A percentile compares a stretch with the other conserved stretches of the same genome.
These are phyloP conservation scores for Cutaneotrichosporon cutaneum DNA, from an alignment of 1,284 basidiomycete genomes.

Conservation along the genomic window DNA sequence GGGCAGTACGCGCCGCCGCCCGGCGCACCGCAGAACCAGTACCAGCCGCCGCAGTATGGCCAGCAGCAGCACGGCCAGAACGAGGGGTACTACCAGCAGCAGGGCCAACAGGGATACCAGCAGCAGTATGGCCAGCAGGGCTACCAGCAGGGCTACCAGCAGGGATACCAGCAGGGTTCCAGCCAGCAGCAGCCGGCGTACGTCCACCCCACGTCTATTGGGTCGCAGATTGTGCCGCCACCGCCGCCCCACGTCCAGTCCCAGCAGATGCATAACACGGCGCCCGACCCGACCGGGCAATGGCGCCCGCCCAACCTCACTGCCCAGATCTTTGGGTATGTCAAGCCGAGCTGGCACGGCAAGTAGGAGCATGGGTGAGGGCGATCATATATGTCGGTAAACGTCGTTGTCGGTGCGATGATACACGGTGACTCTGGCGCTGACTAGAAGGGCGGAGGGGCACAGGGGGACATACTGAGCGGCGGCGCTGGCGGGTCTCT, in stretches of 20 bases:
- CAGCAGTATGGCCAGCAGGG: background rate
- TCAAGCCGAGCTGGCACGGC: background rate
- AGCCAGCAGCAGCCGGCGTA: background rate
- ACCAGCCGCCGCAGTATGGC: conserved; percentile 1
- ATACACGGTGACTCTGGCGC: background rate
- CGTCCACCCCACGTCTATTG: conserved; percentile 5
- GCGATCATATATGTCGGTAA: background rate
- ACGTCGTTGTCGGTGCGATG: background rate
- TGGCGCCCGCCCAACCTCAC: conserved; percentile 8
- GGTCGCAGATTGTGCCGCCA: conserved; percentile 6
- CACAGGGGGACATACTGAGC: no score
- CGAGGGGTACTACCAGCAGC: background rate
- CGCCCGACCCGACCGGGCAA: conserved; percentile 1
- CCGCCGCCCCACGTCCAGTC: conserved; percentile 5
- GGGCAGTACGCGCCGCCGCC: background rate
- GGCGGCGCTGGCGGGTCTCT: no score
- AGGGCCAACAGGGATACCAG: background rate
- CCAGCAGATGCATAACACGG: background rate
- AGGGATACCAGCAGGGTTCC: background rate
- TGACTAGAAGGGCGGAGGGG: no score
- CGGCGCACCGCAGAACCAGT: background rate
- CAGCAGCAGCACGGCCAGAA: conserved; percentile 1
- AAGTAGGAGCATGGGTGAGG: background rate
- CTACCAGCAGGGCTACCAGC: background rate
- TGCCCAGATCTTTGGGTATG: conserved; percentile 8